Evolutionary conservation across 352 stramenopile species (phyloP).

Genomic region (Thalassiosira hispida): DNA sequence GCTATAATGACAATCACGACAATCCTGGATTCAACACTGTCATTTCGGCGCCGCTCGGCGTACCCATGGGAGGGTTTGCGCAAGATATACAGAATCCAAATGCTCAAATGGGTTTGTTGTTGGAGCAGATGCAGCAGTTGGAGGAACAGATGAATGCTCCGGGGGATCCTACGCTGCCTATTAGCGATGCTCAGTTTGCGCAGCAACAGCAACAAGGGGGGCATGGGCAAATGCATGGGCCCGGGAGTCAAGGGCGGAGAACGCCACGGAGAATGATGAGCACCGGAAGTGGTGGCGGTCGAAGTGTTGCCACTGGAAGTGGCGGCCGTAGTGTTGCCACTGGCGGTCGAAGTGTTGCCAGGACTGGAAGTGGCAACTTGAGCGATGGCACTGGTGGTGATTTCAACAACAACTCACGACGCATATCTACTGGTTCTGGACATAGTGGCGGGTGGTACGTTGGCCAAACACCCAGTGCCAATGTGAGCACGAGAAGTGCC

Average conservation of each 20-base stretch:
- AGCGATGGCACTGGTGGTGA: no score
- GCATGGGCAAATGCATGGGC: not conserved
- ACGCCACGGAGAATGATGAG: not conserved
- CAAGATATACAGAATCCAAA: conserved; percentile 18
- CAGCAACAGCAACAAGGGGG: not conserved
- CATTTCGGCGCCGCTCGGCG: conserved; percentile 1
- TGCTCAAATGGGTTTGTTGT: conserved; percentile 12
- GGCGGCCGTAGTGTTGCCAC: no score
- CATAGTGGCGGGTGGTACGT: no score
- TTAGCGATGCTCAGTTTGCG: not conserved
- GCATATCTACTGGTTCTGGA: no score
- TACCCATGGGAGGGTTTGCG: not conserved
- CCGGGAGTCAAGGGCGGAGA: not conserved
- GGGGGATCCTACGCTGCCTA: not conserved
- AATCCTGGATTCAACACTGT: not conserved
- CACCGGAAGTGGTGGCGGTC: not conserved
- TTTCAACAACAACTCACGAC: no score
- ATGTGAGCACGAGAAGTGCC: no score
- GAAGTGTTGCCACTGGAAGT: not conserved
- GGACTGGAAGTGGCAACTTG: no score
- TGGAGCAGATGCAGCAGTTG: conserved; percentile 8
- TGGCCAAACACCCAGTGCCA: no score
- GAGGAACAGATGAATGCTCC: not conserved
- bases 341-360: no score
- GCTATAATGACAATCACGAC: not conserved